phyloP scores from a whole-genome alignment of 2,329 filamentous ascomycete genomes.

The Fusarium bulbicola region DNA sequence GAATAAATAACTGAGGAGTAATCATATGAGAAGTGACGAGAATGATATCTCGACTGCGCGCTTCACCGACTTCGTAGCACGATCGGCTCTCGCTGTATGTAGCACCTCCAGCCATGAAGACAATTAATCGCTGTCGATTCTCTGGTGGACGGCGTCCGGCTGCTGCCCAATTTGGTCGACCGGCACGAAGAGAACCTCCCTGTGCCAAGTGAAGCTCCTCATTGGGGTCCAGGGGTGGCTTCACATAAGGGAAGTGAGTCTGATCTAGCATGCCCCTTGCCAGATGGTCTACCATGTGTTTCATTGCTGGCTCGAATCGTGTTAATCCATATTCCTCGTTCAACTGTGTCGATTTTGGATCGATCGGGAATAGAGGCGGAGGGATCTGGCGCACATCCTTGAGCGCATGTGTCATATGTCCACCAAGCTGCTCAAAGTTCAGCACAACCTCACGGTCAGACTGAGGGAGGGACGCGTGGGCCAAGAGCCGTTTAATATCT shows the following conservation, averaged over 20 bases:
- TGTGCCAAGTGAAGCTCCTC: slow-evolving; percentile 65
- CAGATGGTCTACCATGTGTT: slow-evolving; percentile 82
- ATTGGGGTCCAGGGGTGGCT: slow-evolving; percentile 71
- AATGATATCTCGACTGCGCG: slow-evolving; percentile 82
- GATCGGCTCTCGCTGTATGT: slow-evolving; percentile 90
- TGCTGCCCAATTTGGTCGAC: slow-evolving; percentile 95
- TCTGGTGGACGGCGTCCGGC: slow-evolving; percentile 77
- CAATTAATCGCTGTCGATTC: slow-evolving; percentile 87
- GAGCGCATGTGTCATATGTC: slow-evolving; percentile 71
- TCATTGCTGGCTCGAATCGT: slow-evolving; percentile 83
- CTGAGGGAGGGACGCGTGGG: slow-evolving; percentile 81
- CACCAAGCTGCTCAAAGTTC: slow-evolving; percentile 86
- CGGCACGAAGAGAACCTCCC: slow-evolving; percentile 83
- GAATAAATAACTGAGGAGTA: slow-evolving; percentile 82
- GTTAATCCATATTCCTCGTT: slow-evolving; percentile 87
- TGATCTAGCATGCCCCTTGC: slow-evolving; percentile 74
- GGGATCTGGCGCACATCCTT: slow-evolving; percentile 78
- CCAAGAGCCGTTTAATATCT: slow-evolving; percentile 84
- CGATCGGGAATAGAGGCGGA: slow-evolving; percentile 76
- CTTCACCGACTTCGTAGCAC: slow-evolving; percentile 85
- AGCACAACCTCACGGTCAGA: slow-evolving; percentile 76
- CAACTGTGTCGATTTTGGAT: slow-evolving; percentile 62
- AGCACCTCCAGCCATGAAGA: slow-evolving; percentile 95
- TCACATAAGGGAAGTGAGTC: slow-evolving; percentile 75
- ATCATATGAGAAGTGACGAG: slow-evolving; percentile 93